Evolutionary conservation across 176 grass and related monocot genomes (phyloP), one percentile per base, ranked within the genome.

Genomic region (Phyllostachys edulis): DNA sequence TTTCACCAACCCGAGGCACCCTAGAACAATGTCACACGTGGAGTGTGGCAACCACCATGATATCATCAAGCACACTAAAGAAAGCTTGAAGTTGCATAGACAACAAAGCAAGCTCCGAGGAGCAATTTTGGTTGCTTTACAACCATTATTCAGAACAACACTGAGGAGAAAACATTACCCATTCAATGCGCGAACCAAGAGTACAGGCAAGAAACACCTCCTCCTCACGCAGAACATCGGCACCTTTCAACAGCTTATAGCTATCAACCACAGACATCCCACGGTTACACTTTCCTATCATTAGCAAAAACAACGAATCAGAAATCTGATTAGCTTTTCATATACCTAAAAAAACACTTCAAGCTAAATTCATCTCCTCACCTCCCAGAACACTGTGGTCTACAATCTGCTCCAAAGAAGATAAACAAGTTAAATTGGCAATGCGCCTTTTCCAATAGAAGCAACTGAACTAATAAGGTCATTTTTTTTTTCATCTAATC

Each of bases 51-150:
- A 17, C 86, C 91, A 67, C 96, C 96, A 96, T 99, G 66, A 96
- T 96, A 89, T 99, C 96, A 76, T 99, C 96, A 86, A 96, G 88
- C 75, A 99, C 96, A n/a, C 96, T 88, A 81, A 99, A 95, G 83
- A 83, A 99, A 77, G 96, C 96, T 87, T 99, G 96, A 78, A 99
- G 96, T 91, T 99, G 86, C 46, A 88, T n/a, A 82, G 17, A 69
- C 4, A 78, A 63, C 3, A n/a, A n/a, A 81, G 18, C 21, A 46
- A 72, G 13, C 41, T 72, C 42, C 94, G 54, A n/a, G n/a, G n/a
- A n/a, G n/a, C n/a, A n/a, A n/a, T n/a, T n/a, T n/a, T n/a, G n/a
- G n/a, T n/a, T n/a, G n/a, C n/a, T n/a, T n/a, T n/a, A n/a, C n/a
- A n/a, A n/a, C n/a, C n/a, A n/a, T n/a, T n/a, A n/a, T n/a, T n/a